These are phyloP conservation scores for Aspergillus quadricinctus DNA, from an alignment of 2,329 filamentous ascomycete species.

Conservation along the genomic window DNA sequence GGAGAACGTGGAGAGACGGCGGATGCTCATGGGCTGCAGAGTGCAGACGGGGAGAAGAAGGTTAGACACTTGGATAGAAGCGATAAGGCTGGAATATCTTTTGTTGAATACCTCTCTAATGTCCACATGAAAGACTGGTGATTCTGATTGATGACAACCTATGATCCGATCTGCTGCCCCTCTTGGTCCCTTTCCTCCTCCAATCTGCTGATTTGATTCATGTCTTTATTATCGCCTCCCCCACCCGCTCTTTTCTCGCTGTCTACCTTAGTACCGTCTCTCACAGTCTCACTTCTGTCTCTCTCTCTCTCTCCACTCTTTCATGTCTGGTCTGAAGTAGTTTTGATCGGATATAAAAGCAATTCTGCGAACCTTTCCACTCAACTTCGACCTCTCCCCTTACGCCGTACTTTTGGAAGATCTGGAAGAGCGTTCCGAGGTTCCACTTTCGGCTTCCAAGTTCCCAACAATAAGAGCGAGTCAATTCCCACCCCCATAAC, in stretches of 20 bases:
- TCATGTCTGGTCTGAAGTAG: not conserved
- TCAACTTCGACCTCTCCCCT: slow-evolving; percentile 1
- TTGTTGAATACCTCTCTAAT: not conserved
- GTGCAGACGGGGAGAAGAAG: not conserved
- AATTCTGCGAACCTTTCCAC: not conserved
- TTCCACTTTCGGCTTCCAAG: slow-evolving; percentile 1
- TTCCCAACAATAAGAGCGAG: slow-evolving; percentile 1
- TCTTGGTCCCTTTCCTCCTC: not conserved
- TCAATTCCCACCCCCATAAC: not conserved
- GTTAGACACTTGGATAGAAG: too few relatives aligned
- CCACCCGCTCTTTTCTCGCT: not conserved
- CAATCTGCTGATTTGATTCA: not conserved
- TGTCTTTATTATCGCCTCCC: not conserved
- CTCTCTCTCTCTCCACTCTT: slow-evolving; percentile 3
- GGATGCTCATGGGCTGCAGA: slow-evolving; percentile 11
- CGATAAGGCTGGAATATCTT: not conserved
- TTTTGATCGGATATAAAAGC: not conserved
- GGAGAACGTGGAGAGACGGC: slow-evolving; percentile 10
- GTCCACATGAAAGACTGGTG: not conserved
- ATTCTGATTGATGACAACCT: not conserved
- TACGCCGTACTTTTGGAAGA: not conserved
- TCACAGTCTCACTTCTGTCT: not conserved
- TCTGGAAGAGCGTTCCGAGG: not conserved
- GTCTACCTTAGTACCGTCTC: not conserved
- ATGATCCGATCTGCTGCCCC: not conserved